A percentile compares a stretch with the other conserved stretches of the same genome.
These are phyloP conservation scores for Closterium sp. DNA, from an alignment of 139 green algal species.

Conservation along the genomic window DNA sequence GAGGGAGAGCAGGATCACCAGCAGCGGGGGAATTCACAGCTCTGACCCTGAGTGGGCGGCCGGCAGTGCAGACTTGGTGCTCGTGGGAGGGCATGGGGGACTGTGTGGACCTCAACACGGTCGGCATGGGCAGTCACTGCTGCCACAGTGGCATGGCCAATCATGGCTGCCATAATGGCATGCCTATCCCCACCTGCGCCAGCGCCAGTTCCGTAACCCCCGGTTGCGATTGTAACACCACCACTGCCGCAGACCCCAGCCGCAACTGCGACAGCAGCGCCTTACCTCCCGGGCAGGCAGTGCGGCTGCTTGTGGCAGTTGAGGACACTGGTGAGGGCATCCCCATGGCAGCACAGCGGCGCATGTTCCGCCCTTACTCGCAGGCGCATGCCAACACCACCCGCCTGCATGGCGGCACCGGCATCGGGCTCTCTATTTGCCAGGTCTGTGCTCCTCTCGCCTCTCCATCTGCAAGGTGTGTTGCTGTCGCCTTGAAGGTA, in stretches of 20 bases:
- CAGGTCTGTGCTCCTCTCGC: too few relatives aligned
- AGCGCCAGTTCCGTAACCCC: too few relatives aligned
- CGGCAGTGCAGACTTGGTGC: slow-evolving; percentile 10
- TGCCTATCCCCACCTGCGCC: neutral
- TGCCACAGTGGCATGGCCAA: neutral
- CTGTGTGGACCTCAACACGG: neutral
- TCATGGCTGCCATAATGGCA: neutral
- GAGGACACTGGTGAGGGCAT: slow-evolving; percentile 40
- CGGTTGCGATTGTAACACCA: too few relatives aligned
- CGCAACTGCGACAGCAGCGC: too few relatives aligned
- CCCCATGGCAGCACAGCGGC: slow-evolving; percentile 4
- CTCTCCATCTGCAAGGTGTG: slow-evolving; percentile 23
- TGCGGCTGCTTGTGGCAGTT: neutral
- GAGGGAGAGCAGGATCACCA: neutral
- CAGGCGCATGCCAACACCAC: slow-evolving; percentile 46
- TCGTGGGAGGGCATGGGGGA: slow-evolving; percentile 34
- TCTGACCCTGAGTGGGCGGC: slow-evolving; percentile 21
- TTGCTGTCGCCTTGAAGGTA: too few relatives aligned
- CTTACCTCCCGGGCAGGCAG: too few relatives aligned
- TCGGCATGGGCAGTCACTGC: neutral
- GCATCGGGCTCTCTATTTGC: slow-evolving; percentile 34
- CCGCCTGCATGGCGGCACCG: slow-evolving; percentile 28
- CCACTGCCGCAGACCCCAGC: too few relatives aligned
- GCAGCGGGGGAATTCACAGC: neutral
- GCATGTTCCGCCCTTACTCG: slow-evolving; percentile 39